Evolutionary conservation across 176 grass and related monocot genomes (phyloP), one percentile per base, ranked within the genome.

Genomic region (Aegilops sharonensis): DNA sequence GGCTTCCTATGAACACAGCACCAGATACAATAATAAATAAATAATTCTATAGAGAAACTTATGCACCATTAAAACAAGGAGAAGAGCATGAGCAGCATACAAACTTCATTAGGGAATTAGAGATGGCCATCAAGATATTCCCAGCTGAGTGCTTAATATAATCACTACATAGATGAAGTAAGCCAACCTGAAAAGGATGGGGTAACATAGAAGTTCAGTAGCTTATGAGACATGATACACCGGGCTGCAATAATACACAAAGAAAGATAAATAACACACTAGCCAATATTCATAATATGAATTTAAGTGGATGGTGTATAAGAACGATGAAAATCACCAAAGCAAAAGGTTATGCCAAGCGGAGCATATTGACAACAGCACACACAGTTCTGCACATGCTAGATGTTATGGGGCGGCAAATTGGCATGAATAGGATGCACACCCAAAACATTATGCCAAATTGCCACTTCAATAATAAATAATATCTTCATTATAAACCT

Each of bases 61-160:
- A 35, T 20, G 12, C 39, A 79, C 31, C 59, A 68, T 70, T 35
- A 65, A 66, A 47, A 81, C 69, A 47, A 54, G 84, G 35, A 15
- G 34, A 56, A 79, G 82, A 71, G 31, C 64, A 81, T 52, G 72
- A 87, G 82, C 42, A 88, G 65, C 89, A 12, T 98, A 98, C 96
- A 88, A 87, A 92, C 25, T 88, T 79, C 78, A 87, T 81, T 56
- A 95, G 90, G 59, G 64, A 67, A 84, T 74, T 89, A 56, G 88
- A 92, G 20, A 92, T 87, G 27, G 76, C 65, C 75, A 94, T 63
- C 66, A 98, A 77, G 78, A 88, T 91, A 68, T 92, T 95, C 36
- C 81, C 88, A 88, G 88, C 77, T 78, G 94, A 52, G 64, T 98
- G 96, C 56, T 84, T 92, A 81, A 92, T 90, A 94, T 92, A 95